These are phyloP conservation scores for Naganishia sp. DNA, from an alignment of 1,284 basidiomycete genomes.

Conservation along the genomic window DNA sequence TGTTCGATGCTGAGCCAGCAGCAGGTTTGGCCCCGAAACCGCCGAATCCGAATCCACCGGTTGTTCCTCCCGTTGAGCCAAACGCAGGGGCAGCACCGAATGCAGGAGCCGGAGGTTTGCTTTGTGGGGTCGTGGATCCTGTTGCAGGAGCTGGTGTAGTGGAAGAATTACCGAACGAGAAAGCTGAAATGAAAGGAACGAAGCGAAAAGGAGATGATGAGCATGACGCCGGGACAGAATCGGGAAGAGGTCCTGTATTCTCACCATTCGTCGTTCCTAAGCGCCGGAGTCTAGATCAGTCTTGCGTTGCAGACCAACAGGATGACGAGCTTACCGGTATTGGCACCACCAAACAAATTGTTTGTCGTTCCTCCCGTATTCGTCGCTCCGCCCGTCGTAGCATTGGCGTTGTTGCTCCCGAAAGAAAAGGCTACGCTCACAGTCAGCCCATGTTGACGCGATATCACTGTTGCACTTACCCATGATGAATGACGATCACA, in stretches of 20 bases:
- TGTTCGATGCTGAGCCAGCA: neutral
- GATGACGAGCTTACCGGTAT: constrained; percentile 7
- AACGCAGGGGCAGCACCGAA: constrained; percentile 3
- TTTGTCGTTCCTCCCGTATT: constrained; percentile 10
- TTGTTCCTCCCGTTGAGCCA: neutral
- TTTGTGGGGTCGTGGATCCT: constrained; percentile 13
- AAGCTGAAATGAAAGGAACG: neutral
- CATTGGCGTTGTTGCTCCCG: constrained; percentile 12
- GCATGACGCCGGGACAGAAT: neutral
- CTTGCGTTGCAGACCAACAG: neutral
- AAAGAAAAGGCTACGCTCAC: constrained; percentile 23
- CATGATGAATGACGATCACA: neutral
- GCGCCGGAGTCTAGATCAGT: neutral
- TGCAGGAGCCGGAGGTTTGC: constrained; percentile 17
- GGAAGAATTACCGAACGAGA: constrained; percentile 19
- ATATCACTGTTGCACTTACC: neutral
- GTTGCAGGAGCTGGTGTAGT: constrained; percentile 1
- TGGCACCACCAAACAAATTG: constrained; percentile 6
- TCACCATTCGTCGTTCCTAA: neutral
- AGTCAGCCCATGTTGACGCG: neutral
- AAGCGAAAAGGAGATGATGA: neutral
- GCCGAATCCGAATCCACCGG: constrained; percentile 14
- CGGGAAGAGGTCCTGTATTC: neutral
- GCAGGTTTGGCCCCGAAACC: constrained; percentile 14
- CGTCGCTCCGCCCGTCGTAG: neutral